A percentile compares a stretch with the other conserved stretches of the same genome.
Conservation (phyloP, 176 grass and related monocot genomes). For the Eragrostis nindensis region DNA sequence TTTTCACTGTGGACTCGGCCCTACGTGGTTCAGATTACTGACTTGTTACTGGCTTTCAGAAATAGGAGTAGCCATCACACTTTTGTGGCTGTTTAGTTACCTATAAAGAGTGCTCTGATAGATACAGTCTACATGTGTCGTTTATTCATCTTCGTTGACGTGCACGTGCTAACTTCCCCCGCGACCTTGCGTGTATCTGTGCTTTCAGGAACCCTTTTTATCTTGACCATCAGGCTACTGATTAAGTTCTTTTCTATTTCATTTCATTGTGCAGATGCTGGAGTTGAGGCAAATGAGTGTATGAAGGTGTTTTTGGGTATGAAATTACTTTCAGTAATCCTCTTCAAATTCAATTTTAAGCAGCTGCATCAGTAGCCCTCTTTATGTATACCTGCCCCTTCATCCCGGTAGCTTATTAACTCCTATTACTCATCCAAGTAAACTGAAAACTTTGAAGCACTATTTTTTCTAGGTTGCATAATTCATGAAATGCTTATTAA, state of each 20-base stretch:
- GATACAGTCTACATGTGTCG: not conserved
- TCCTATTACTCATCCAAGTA: not conserved
- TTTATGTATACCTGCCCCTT: not conserved
- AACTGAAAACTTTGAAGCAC: not conserved
- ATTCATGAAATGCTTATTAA: not conserved
- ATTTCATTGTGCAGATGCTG: constrained; percentile 61
- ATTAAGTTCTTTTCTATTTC: constrained; percentile 27
- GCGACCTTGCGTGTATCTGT: not conserved
- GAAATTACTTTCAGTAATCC: not conserved
- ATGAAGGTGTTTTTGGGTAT: constrained; percentile 88
- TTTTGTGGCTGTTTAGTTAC: not conserved
- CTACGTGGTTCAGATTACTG: not conserved
- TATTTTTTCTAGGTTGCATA: not conserved
- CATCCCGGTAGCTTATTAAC: not conserved
- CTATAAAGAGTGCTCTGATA: not conserved
- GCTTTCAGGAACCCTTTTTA: not conserved
- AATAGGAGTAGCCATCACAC: not conserved
- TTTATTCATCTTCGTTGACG: not conserved
- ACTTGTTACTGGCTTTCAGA: not conserved
- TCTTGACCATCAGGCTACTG: not conserved
- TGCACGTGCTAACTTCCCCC: not conserved
- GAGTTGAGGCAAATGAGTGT: constrained; percentile 80
- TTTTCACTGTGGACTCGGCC: not conserved
- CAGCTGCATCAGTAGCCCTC: not conserved
- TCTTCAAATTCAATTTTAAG: constrained; percentile 4